Evolutionary conservation across 331 rosid species (phyloP).

Genomic region (Quercus lobata): DNA sequence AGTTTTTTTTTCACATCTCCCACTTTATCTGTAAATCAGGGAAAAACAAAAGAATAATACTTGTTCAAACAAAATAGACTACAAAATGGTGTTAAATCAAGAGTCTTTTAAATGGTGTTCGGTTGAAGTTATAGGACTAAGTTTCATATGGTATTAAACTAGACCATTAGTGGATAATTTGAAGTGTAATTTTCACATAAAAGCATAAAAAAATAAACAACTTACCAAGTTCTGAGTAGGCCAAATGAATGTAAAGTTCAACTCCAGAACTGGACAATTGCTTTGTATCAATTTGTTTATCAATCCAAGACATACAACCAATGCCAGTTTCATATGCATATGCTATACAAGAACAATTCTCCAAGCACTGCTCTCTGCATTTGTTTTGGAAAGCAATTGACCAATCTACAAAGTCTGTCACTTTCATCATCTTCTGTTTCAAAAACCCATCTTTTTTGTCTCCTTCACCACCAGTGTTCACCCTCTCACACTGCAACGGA

Average conservation of each 20-base stretch:
- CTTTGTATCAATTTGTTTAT: not conserved
- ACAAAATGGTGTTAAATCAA: not conserved
- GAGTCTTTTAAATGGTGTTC: too few species aligned
- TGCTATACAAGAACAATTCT: constrained; percentile 22
- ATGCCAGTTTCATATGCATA: constrained; percentile 7
- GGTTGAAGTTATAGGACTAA: not conserved
- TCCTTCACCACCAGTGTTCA: not conserved
- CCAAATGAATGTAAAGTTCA: constrained; percentile 14
- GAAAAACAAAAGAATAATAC: not conserved
- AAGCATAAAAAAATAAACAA: not conserved
- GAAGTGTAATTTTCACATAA: too few species aligned
- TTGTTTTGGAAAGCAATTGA: not conserved
- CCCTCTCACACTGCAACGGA: too few species aligned
- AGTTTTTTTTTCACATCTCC: not conserved
- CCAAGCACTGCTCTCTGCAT: constrained; percentile 8
- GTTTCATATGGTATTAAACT: too few species aligned
- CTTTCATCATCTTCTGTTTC: constrained; percentile 8
- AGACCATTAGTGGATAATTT: too few species aligned
- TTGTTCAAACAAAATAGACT: not conserved
- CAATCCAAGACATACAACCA: constrained; percentile 24
- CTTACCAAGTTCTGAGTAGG: constrained; percentile 9
- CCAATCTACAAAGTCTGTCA: constrained; percentile 20
- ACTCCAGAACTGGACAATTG: not conserved
- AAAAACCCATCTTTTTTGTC: constrained; percentile 20
- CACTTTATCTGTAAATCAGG: not conserved